These are phyloP conservation scores for Flaveria floridana DNA, from an alignment of 140 eudicot genomes.

Conservation along the genomic window DNA sequence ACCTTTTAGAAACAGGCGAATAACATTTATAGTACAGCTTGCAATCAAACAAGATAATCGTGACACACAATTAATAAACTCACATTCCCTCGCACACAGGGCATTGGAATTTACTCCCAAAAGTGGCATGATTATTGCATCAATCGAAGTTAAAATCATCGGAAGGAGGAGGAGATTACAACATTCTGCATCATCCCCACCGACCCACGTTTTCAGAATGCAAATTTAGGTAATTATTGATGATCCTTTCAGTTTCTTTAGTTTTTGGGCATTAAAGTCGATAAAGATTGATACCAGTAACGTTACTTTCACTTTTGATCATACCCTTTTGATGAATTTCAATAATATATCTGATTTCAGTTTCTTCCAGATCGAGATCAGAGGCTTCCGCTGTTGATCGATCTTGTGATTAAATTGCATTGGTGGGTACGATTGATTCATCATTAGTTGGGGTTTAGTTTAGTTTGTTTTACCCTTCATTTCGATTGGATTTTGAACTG, in stretches of 20 bases:
- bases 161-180: conserved; percentile 45
- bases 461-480: conserved; percentile 1
- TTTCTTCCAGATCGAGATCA: conserved; percentile 39
- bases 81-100: conserved; percentile 30
- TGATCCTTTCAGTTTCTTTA: background rate
- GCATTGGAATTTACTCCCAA: conserved; percentile 19
- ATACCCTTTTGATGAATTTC: conserved; percentile 14
- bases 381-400: conserved; percentile 19
- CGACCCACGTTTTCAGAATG: conserved; percentile 24
- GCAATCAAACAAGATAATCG: conserved; percentile 20
- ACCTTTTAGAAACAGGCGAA: background rate
- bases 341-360: background rate
- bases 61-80: conserved; percentile 19
- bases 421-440: conserved; percentile 25
- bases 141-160: conserved; percentile 29
- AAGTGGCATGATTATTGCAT: background rate
- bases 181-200: conserved; percentile 25
- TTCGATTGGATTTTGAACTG: background rate
- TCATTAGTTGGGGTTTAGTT: background rate
- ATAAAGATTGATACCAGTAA: conserved; percentile 14
- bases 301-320: conserved; percentile 23
- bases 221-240: conserved; percentile 23
- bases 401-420: conserved; percentile 23
- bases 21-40: conserved; percentile 27
- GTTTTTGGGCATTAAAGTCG: conserved; percentile 9